These are phyloP conservation scores for Leishmania arabica DNA, from an alignment of 208 protist genomes.

Conservation along the genomic window DNA sequence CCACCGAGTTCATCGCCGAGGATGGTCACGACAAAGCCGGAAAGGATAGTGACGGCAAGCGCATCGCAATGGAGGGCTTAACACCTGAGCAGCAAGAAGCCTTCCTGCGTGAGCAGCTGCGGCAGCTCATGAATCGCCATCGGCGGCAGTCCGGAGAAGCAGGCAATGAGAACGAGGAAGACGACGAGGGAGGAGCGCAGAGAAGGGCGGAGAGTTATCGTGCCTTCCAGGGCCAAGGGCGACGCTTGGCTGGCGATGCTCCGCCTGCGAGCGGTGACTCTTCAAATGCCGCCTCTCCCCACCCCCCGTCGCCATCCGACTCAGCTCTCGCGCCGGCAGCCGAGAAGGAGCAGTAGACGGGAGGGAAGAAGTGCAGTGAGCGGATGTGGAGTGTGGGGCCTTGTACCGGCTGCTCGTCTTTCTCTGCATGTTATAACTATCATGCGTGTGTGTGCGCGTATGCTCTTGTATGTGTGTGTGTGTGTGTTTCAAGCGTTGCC, in stretches of 20 bases:
- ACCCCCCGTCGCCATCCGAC: background rate
- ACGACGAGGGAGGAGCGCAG: background rate
- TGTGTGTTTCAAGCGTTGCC: background rate
- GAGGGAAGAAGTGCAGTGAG: background rate
- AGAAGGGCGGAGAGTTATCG: background rate
- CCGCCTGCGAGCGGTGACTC: background rate
- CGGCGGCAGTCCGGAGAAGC: constrained; percentile 2
- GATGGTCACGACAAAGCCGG: constrained; percentile 11
- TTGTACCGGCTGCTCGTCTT: background rate
- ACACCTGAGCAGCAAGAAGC: constrained; percentile 17
- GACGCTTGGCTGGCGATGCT: constrained; percentile 20
- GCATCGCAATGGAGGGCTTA: background rate
- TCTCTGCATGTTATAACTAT: background rate
- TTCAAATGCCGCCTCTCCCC: background rate
- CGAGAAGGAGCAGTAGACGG: background rate
- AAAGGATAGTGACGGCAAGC: background rate
- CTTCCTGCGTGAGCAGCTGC: constrained; percentile 28
- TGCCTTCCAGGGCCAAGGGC: constrained; percentile 29
- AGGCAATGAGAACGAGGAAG: constrained; percentile 3
- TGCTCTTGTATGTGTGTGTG: background rate
- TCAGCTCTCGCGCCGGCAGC: background rate
- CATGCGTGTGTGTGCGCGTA: background rate
- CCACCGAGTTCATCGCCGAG: constrained; percentile 59
- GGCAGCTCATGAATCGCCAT: constrained; percentile 23
- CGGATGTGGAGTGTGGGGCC: background rate